Conservation (phyloP, 1,284 basidiomycete genomes). For the Tilletia walkeri region DNA sequence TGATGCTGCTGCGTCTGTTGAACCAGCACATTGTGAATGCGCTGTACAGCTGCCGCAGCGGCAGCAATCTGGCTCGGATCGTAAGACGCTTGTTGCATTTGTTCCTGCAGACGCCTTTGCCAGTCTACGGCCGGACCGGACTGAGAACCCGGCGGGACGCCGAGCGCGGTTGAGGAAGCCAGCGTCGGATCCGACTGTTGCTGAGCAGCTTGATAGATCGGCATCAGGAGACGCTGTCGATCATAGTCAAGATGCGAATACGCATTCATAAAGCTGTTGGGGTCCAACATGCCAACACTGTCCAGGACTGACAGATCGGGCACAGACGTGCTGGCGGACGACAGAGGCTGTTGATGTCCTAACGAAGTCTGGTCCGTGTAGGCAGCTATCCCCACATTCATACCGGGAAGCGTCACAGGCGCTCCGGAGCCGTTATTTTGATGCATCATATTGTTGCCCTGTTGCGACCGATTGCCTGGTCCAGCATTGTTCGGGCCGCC, state of each 20-base stretch:
- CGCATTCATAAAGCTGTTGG: not conserved
- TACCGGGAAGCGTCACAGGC: too few species aligned
- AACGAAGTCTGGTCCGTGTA: too few species aligned
- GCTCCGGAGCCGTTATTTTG: not conserved
- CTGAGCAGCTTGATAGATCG: not conserved
- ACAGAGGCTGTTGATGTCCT: too few species aligned
- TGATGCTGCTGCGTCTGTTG: constrained; percentile 13
- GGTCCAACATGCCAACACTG: not conserved
- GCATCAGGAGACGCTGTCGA: constrained; percentile 2
- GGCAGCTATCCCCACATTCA: too few species aligned
- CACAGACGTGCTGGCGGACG: too few species aligned
- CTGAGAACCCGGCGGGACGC: not conserved
- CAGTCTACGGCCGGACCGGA: not conserved
- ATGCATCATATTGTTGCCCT: not conserved
- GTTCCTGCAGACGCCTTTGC: constrained; percentile 11
- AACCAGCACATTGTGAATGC: constrained; percentile 1
- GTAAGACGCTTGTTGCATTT: constrained; percentile 8
- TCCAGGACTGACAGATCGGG: not conserved
- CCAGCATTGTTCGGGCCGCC: not conserved
- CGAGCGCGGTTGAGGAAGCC: not conserved
- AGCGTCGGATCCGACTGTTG: not conserved
- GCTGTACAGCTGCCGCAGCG: not conserved
- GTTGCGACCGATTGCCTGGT: not conserved
- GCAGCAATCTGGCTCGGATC: not conserved
- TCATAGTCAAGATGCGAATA: constrained; percentile 1